Evolutionary conservation across 208 protist species (phyloP).

Genomic region (Trypanosoma melophagium): DNA sequence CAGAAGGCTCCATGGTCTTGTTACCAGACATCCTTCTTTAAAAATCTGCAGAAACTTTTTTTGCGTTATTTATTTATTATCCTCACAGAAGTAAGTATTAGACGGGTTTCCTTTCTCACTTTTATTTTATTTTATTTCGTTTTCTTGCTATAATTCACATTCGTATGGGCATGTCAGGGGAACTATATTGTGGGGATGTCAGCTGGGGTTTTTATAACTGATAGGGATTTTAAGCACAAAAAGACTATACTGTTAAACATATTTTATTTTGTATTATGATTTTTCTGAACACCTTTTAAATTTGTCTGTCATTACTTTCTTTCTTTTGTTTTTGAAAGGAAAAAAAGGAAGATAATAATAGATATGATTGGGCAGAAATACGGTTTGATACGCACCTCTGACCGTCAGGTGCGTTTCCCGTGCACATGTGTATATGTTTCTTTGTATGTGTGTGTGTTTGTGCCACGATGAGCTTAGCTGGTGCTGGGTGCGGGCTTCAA

Average conservation of each 20-base stretch:
- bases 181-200: not conserved
- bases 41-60: not conserved
- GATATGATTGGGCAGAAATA: not conserved
- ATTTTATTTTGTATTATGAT: conserved; percentile 32
- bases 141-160: not conserved
- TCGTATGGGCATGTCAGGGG: not conserved
- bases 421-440: not conserved
- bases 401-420: conserved; percentile 25
- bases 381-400: too few relatives aligned
- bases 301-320: not conserved
- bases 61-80: too few relatives aligned
- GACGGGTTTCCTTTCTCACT: not conserved
- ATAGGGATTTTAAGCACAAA: too few relatives aligned
- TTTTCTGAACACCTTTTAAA: not conserved
- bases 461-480: conserved; percentile 88
- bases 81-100: too few relatives aligned
- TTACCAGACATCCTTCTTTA: not conserved
- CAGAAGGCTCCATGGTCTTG: conserved; percentile 10
- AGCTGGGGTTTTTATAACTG: too few relatives aligned
- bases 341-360: conserved; percentile 17
- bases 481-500: conserved; percentile 92
- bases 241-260: not conserved
- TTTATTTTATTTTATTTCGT: not conserved
- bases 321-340: not conserved
- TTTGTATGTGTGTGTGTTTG: not conserved